These are phyloP conservation scores for Psidium guajava DNA, from an alignment of 345 rosid species.

Conservation along the genomic window DNA sequence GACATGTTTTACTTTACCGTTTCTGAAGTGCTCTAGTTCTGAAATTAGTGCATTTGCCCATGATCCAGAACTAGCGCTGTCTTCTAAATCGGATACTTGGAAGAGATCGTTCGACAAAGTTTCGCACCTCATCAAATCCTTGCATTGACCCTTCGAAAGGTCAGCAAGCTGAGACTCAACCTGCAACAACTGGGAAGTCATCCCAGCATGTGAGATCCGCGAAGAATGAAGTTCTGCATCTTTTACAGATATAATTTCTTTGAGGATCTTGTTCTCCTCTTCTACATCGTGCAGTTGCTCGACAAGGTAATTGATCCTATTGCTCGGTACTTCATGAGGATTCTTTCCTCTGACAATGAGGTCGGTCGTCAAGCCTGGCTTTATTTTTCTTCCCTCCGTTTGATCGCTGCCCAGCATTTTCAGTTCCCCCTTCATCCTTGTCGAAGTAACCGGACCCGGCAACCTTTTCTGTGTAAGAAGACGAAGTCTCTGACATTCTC, in stretches of 20 bases:
- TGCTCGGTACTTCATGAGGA: constrained; percentile 24
- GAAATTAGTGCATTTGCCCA: constrained; percentile 50
- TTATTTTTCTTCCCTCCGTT: constrained; percentile 14
- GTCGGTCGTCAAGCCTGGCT: background rate
- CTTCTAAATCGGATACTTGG: constrained; percentile 4
- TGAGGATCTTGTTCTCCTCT: constrained; percentile 68
- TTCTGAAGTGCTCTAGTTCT: constrained; percentile 36
- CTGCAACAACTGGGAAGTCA: constrained; percentile 37
- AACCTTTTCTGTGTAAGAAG: constrained; percentile 45
- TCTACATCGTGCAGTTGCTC: constrained; percentile 49
- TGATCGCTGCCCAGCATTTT: constrained; percentile 28
- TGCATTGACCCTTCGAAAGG: constrained; percentile 13
- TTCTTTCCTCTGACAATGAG: constrained; percentile 9
- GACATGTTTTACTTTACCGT: constrained; percentile 15
- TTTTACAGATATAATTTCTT: constrained; percentile 45
- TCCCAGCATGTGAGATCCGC: constrained; percentile 34
- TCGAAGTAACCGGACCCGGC: constrained; percentile 37
- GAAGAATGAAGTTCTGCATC: constrained; percentile 44
- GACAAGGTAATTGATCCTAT: constrained; percentile 29
- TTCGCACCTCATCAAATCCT: constrained; percentile 19
- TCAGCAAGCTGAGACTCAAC: constrained; percentile 24
- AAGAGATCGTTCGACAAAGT: constrained; percentile 4
- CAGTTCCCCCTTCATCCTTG: constrained; percentile 35
- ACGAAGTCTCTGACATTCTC: constrained; percentile 71
- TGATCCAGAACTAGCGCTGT: constrained; percentile 33